A percentile compares a stretch with the other conserved stretches of the same genome.
Evolutionary conservation across 768 basidiomycete genomes (phyloP).

Genomic region (Polyporus arcularius): DNA sequence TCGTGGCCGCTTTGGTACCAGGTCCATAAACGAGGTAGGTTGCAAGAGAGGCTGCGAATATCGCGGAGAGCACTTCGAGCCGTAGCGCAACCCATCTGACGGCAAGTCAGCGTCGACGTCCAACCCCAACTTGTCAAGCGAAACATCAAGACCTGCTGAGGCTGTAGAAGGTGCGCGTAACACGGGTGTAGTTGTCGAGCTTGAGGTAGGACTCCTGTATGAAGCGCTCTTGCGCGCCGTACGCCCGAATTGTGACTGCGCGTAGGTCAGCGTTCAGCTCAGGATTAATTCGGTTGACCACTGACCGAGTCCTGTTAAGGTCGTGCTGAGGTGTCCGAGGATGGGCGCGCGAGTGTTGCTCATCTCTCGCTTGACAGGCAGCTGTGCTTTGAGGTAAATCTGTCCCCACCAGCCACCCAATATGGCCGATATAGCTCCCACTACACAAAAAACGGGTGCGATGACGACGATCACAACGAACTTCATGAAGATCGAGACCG

Average conservation of each 20-base stretch:
- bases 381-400: conserved; percentile 58
- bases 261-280: background rate
- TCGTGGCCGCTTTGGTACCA: conserved; percentile 41
- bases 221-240: conserved; percentile 50
- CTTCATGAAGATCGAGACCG: conserved; percentile 32
- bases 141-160: conserved; percentile 32
- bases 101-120: background rate
- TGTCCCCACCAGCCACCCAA: conserved; percentile 47
- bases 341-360: conserved; percentile 52
- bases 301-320: conserved; percentile 50
- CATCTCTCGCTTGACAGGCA: conserved; percentile 61
- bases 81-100: conserved; percentile 44
- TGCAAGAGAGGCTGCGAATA: conserved; percentile 52
- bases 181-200: conserved; percentile 48
- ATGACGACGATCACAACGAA: conserved; percentile 40
- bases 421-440: conserved; percentile 37
- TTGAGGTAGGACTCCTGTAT: conserved; percentile 42
- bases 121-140: too few species aligned
- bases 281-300: background rate
- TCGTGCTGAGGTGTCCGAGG: conserved; percentile 53
- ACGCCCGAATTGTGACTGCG: conserved; percentile 48
- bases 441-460: conserved; percentile 42
- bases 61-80: conserved; percentile 55
- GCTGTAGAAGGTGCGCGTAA: conserved; percentile 47
- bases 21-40: conserved; percentile 52